Base-by-base conservation (phyloP, 805 yeast species). In the Debaryomyces prosopidis region DNA sequence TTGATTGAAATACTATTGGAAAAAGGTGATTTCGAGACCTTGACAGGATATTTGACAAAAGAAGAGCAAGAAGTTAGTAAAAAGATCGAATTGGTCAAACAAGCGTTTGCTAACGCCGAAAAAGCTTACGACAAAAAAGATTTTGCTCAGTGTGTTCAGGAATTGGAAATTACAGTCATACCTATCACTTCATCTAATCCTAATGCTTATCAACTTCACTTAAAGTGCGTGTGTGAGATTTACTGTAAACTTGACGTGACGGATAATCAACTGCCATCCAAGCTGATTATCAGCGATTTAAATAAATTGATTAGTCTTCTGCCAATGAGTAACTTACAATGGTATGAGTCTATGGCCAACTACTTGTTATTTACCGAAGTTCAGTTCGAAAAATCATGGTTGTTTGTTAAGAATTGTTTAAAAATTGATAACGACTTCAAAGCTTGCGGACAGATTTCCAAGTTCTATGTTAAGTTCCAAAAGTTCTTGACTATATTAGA, bases 391-490 rank as follows among this genome's bases (percentile, higher is more conserved):
- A 72, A 73, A 19, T 76, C 86, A 0, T 65, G 78, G 54, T 71
- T 63, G 47, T 71, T 74, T 33, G 70, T 84, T 19, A 79, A 84
- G 52, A 82, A 78, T 50, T 90, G 97, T 60, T 68, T 92, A 40
- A 82, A 86, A 44, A 75, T 81, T 36, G 92, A 92, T 62, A 87
- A 89, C 63, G 97, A 89, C 50, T 77, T 76, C 51, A 66, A 67
- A 20, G 67, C 64, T 2, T 89, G 96, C 62, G 80, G 82, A 26
- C 66, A 58, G 14, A 56, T 76, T 26, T 77, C 87, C 9, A 79
- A 84, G 53, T 62, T 82, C n/a, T 68, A 68, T 45, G 70, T 79
- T 26, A 78, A 75, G 46, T 65, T 82, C 47, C 64, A 59, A 32
- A 69, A 60, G 45, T 66, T 73, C 34, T 63, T 68, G 47, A 66